These are phyloP conservation scores for Phytophthora ohioensis DNA, from an alignment of 352 stramenopile species.

Conservation along the genomic window DNA sequence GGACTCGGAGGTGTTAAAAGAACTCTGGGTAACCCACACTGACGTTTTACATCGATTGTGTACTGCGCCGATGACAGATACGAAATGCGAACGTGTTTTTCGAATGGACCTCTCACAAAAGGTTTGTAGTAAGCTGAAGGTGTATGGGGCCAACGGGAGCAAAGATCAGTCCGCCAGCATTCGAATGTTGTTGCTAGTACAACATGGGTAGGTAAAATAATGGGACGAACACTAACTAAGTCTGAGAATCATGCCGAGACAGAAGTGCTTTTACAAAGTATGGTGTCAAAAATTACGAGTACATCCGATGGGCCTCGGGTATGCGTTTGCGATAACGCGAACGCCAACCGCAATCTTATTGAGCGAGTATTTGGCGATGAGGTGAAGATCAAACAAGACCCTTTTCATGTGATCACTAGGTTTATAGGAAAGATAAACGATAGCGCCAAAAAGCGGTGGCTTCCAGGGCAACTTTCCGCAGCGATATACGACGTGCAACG, in stretches of 20 bases:
- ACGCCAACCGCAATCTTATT: slow-evolving; percentile 10
- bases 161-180: slow-evolving; percentile 13
- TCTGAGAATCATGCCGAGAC: slow-evolving; percentile 27
- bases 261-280: slow-evolving; percentile 7
- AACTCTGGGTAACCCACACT: slow-evolving; percentile 7
- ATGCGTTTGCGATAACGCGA: slow-evolving; percentile 16
- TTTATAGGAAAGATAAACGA: slow-evolving; percentile 12
- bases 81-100: slow-evolving; percentile 13
- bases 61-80: neutral
- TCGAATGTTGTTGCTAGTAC: slow-evolving; percentile 17
- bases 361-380: slow-evolving; percentile 1
- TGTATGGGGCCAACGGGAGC: neutral
- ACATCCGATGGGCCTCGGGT: slow-evolving; percentile 10
- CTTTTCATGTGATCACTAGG: slow-evolving; percentile 16
- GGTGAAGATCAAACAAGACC: slow-evolving; percentile 16
- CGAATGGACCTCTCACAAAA: slow-evolving; percentile 18
- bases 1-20: slow-evolving; percentile 4
- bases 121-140: slow-evolving; percentile 23
- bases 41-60: slow-evolving; percentile 5
- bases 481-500: slow-evolving; percentile 11
- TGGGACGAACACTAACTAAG: neutral
- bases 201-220: slow-evolving; percentile 24
- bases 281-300: slow-evolving; percentile 6
- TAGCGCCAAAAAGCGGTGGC: neutral
- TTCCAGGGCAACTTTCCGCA: neutral